phyloP scores from a whole-genome alignment of 2,329 filamentous ascomycete genomes.

The Phoma herbarum region DNA sequence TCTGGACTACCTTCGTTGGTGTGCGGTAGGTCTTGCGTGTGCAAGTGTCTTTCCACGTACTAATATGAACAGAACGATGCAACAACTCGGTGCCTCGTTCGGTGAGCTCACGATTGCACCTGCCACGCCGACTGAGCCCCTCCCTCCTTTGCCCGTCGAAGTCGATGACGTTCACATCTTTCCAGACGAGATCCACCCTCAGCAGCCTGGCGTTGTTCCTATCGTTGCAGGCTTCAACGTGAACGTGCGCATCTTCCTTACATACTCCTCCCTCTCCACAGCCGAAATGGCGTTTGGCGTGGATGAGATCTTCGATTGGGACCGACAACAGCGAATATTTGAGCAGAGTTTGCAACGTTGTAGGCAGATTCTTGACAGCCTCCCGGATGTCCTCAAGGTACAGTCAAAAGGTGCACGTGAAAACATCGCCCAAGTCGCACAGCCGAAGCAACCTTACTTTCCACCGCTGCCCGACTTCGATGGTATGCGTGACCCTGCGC shows the following conservation, averaged over 20 bases:
- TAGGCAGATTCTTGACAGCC: slow-evolving; percentile 71
- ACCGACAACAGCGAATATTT: slow-evolving; percentile 77
- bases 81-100: slow-evolving; percentile 77
- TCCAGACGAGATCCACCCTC: slow-evolving; percentile 72
- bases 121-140: slow-evolving; percentile 76
- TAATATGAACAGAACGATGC: slow-evolving; percentile 67
- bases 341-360: slow-evolving; percentile 74
- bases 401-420: slow-evolving; percentile 54
- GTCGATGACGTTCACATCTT: slow-evolving; percentile 86
- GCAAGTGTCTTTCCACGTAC: slow-evolving; percentile 66
- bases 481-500: slow-evolving; percentile 38
- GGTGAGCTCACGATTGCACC: slow-evolving; percentile 79
- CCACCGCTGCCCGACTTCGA: slow-evolving; percentile 50
- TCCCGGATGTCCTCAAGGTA: slow-evolving; percentile 75
- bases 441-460: slow-evolving; percentile 46
- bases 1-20: slow-evolving; percentile 83
- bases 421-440: slow-evolving; percentile 35
- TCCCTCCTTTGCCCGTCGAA: slow-evolving; percentile 81
- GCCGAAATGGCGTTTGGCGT: slow-evolving; percentile 85
- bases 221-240: slow-evolving; percentile 82
- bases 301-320: slow-evolving; percentile 77
- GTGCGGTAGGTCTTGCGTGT: slow-evolving; percentile 64
- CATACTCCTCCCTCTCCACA: slow-evolving; percentile 80
- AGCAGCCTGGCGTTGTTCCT: slow-evolving; percentile 73
- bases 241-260: slow-evolving; percentile 78